Percentiles rank a stretch among this genome's conserved stretches.
Conservation (phyloP, 257 asterid genomes). For the Nyctanthes arbortristis region DNA sequence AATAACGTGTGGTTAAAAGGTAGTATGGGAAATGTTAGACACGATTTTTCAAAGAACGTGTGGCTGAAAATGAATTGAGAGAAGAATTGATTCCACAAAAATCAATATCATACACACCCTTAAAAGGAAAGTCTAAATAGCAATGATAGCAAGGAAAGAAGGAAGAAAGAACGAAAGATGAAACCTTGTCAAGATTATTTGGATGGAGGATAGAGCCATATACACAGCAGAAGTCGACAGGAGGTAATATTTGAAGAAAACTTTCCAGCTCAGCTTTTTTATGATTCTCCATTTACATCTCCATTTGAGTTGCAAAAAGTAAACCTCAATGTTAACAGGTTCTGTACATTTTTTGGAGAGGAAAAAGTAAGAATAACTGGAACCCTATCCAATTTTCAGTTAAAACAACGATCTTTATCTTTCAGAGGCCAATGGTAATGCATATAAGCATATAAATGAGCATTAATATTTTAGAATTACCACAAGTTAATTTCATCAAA, state of each 20-base stretch:
- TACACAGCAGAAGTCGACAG: conserved; percentile 74
- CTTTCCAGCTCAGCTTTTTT: conserved; percentile 34
- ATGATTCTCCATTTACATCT: conserved; percentile 39
- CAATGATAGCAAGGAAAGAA: no score
- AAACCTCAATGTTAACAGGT: background rate
- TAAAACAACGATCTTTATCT: background rate
- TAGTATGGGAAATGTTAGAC: no score
- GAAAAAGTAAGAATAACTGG: background rate
- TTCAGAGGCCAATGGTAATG: background rate
- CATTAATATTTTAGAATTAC: background rate
- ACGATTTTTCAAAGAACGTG: no score
- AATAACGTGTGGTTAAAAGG: no score
- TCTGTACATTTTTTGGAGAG: background rate
- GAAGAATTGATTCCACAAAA: no score
- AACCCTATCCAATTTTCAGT: conserved; percentile 5
- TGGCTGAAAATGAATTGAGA: no score
- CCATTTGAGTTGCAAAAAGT: conserved; percentile 17
- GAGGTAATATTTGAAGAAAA: conserved; percentile 71
- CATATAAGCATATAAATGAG: background rate
- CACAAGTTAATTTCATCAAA: no score
- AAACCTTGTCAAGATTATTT: conserved; percentile 71
- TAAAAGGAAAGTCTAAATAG: no score
- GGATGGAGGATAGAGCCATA: conserved; percentile 92
- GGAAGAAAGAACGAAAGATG: background rate
- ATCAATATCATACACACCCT: no score